Evolutionary conservation across 2,329 filamentous ascomycete species (phyloP).

Genomic region (Apiospora saccharicola): DNA sequence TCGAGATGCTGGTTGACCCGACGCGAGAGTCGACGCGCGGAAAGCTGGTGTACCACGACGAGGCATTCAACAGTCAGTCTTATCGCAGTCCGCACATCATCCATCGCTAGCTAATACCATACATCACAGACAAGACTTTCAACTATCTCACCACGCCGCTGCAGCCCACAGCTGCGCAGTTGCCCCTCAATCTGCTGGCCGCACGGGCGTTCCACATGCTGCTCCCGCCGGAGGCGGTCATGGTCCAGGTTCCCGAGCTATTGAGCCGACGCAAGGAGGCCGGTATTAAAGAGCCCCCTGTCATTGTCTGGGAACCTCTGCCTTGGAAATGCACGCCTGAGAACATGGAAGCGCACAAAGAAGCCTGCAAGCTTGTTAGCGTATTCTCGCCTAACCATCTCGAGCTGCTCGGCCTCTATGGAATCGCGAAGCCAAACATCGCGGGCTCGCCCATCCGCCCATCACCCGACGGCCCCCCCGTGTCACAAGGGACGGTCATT

Average conservation of each 20-base stretch:
- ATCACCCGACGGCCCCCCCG: conserved; percentile 36
- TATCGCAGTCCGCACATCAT: not conserved
- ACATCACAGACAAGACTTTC: conserved; percentile 34
- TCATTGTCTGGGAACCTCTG: conserved; percentile 31
- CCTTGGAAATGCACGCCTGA: conserved; percentile 31
- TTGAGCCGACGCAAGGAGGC: conserved; percentile 25
- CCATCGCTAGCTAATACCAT: not conserved
- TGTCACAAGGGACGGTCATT: conserved; percentile 28
- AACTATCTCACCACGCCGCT: conserved; percentile 33
- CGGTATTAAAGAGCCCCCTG: conserved; percentile 18
- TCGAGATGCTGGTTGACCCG: conserved; percentile 18
- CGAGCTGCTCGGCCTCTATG: conserved; percentile 40
- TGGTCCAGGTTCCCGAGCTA: conserved; percentile 34
- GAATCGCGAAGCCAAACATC: not conserved
- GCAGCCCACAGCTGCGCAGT: conserved; percentile 28
- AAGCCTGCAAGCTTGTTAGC: conserved; percentile 39
- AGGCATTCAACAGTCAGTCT: conserved; percentile 39
- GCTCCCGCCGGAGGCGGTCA: conserved; percentile 30
- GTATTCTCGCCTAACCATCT: conserved; percentile 48
- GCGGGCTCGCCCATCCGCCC: not conserved
- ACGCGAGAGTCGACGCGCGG: conserved; percentile 28
- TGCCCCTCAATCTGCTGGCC: conserved; percentile 28
- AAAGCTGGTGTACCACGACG: conserved; percentile 33
- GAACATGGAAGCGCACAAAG: conserved; percentile 37
- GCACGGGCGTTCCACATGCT: conserved; percentile 38